A percentile compares a stretch with the other conserved stretches of the same genome.
These are phyloP conservation scores for Trichosporon asahii DNA, from an alignment of 1,284 basidiomycete species.

Conservation along the genomic window DNA sequence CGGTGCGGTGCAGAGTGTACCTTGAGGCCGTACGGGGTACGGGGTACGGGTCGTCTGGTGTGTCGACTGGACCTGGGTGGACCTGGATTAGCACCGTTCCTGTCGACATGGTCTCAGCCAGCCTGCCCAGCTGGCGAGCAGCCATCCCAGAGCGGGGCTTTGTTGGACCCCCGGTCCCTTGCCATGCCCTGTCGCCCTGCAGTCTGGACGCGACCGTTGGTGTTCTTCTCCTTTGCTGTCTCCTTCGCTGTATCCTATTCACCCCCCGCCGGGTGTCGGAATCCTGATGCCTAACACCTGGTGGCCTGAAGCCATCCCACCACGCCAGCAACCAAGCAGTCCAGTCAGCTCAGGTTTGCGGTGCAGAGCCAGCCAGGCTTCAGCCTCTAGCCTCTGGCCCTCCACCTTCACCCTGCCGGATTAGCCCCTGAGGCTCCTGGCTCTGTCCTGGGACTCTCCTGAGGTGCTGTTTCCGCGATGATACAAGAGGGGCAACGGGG, in stretches of 20 bases:
- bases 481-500: not conserved
- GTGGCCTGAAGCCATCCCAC: not conserved
- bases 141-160: not conserved
- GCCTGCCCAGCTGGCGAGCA: not conserved
- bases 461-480: not conserved
- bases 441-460: not conserved
- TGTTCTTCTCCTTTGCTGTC: not conserved
- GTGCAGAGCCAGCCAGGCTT: too few species aligned
- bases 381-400: not conserved
- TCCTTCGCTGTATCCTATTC: not conserved
- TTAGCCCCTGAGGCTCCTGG: not conserved
- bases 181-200: not conserved
- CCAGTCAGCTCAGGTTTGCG: not conserved
- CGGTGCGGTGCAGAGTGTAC: not conserved
- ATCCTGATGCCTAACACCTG: not conserved
- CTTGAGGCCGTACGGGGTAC: not conserved
- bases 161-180: not conserved
- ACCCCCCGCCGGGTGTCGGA: not conserved
- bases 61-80: not conserved
- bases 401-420: not conserved
- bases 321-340: too few species aligned
- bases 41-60: conserved; percentile 1
- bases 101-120: not conserved
- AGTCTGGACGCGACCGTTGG: not conserved
- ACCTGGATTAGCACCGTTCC: not conserved